These are phyloP conservation scores for Gracilariopsis chorda DNA, from an alignment of 23 red algal species.

Conservation along the genomic window DNA sequence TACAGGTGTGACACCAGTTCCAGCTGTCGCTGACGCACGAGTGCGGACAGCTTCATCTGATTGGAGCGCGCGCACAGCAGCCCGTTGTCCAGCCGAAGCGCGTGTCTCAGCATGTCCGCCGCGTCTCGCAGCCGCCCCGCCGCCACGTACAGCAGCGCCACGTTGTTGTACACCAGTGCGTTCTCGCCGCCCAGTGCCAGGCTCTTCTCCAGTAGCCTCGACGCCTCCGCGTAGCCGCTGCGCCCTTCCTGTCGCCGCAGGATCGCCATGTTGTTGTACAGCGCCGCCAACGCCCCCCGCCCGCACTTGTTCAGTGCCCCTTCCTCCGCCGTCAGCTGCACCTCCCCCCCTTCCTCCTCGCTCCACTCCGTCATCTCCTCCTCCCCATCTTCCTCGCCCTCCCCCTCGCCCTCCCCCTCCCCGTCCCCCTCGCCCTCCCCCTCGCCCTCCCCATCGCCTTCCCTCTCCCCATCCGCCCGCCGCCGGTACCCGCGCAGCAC, in stretches of 20 bases:
- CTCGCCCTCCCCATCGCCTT: neutral
- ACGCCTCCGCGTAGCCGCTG: neutral
- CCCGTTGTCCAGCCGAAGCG: conserved; percentile 29
- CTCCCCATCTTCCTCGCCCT: neutral
- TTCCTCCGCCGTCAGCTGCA: neutral
- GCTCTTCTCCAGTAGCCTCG: conserved; percentile 43
- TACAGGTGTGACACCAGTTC: too few relatives aligned
- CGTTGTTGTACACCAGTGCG: conserved; percentile 74
- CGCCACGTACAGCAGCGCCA: conserved; percentile 68
- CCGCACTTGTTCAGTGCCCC: neutral
- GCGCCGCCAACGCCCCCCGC: conserved; percentile 41
- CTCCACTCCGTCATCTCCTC: neutral
- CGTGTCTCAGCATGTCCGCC: conserved; percentile 39
- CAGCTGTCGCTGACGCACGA: neutral
- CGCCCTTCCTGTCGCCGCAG: conserved; percentile 53
- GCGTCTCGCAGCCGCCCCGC: conserved; percentile 38
- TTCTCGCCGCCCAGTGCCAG: conserved; percentile 45
- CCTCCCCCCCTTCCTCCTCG: neutral
- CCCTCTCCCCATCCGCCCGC: neutral
- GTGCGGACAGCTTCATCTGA: conserved; percentile 17
- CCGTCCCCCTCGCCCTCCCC: neutral
- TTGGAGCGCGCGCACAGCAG: conserved; percentile 77
- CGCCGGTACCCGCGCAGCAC: neutral
- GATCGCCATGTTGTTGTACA: conserved; percentile 70
- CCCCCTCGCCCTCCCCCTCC: neutral